A percentile compares a stretch with the other conserved stretches of the same genome.
phyloP scores from a whole-genome alignment of 352 stramenopile genomes.

The Halophytophthora batemanensis region DNA sequence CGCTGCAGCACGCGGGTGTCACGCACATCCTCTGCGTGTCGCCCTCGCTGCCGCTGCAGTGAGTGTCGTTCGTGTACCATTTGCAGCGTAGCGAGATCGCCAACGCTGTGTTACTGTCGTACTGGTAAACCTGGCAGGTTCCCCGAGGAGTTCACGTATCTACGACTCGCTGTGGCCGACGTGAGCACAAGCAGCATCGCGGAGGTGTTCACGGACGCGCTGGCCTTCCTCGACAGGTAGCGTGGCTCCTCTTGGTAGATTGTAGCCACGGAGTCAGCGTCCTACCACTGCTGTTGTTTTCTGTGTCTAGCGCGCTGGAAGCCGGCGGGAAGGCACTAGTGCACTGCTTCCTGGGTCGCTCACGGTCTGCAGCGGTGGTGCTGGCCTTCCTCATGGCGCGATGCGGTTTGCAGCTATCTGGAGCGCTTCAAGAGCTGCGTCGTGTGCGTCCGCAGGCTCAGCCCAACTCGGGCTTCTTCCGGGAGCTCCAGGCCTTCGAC shows the following conservation, averaged over 20 bases:
- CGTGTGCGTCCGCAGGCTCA: conserved; percentile 49
- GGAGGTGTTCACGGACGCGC: conserved; percentile 37
- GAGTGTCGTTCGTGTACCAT: conserved; percentile 4
- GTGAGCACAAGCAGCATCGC: conserved; percentile 34
- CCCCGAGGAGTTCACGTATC: conserved; percentile 47
- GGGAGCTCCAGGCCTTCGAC: conserved; percentile 44
- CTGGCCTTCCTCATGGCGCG: conserved; percentile 60
- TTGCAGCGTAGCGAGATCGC: background rate
- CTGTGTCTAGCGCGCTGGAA: conserved; percentile 42
- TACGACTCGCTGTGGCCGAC: conserved; percentile 54
- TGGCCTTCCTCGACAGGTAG: conserved; percentile 65
- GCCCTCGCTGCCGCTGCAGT: conserved; percentile 36
- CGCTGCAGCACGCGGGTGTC: conserved; percentile 36
- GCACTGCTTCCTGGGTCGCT: conserved; percentile 71
- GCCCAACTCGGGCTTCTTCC: conserved; percentile 67
- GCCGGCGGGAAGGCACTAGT: conserved; percentile 58
- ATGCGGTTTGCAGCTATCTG: conserved; percentile 28
- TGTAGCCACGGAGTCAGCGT: too few species aligned
- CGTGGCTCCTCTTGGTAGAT: too few species aligned
- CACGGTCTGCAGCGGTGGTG: conserved; percentile 65
- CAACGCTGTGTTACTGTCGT: background rate
- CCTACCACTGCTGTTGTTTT: too few species aligned
- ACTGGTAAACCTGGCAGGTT: conserved; percentile 23
- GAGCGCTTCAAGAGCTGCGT: conserved; percentile 42
- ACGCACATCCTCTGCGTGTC: conserved; percentile 65